Percentiles rank a stretch among this genome's conserved stretches.
These are phyloP conservation scores for Aspergillus pseudoviridinutans DNA, from an alignment of 2,329 filamentous ascomycete species.

Conservation along the genomic window DNA sequence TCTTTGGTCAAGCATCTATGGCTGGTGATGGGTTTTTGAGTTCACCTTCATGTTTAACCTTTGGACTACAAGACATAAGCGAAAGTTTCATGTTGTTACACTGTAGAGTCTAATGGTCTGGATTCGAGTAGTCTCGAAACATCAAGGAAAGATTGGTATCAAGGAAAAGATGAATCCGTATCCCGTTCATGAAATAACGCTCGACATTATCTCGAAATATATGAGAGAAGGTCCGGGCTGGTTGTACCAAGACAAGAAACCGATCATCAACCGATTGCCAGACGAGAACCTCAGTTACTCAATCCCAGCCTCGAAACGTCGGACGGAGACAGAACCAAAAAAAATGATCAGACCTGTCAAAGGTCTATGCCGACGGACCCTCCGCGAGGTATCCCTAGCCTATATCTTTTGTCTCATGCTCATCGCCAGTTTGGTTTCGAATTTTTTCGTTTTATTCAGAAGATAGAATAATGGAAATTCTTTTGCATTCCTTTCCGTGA, in stretches of 20 bases:
- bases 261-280: background rate
- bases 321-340: background rate
- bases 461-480: conserved; percentile 9
- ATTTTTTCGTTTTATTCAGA: conserved; percentile 14
- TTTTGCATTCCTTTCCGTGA: conserved; percentile 27
- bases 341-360: background rate
- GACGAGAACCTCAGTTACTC: background rate
- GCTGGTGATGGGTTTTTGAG: background rate
- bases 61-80: background rate
- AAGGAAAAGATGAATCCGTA: conserved; percentile 10
- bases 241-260: conserved; percentile 2
- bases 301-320: background rate
- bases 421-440: conserved; percentile 7
- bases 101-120: background rate
- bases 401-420: background rate
- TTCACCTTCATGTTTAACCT: background rate
- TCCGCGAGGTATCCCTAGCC: background rate
- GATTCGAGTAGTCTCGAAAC: background rate
- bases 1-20: background rate
- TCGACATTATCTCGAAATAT: conserved; percentile 10
- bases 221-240: conserved; percentile 7
- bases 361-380: background rate
- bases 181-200: conserved; percentile 16
- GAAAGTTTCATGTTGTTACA: background rate
- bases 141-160: conserved; percentile 1